These are phyloP conservation scores for Microstroma glucosiphilum DNA, from an alignment of 1,284 basidiomycete genomes.

Conservation along the genomic window DNA sequence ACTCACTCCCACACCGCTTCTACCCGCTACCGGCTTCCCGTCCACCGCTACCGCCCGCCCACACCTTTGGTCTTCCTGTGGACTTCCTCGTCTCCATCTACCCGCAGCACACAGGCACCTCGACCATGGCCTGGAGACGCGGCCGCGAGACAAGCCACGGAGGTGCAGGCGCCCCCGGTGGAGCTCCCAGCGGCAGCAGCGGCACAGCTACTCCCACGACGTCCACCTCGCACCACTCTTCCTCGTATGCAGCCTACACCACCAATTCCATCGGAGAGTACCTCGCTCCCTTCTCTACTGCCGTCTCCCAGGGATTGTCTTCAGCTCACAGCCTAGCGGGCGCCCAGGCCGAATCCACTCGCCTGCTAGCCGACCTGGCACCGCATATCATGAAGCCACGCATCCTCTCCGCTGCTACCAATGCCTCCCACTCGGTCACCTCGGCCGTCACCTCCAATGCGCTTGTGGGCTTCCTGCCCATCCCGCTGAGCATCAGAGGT, in stretches of 20 bases:
- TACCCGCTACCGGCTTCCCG: too few relatives aligned
- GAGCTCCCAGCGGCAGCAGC: too few relatives aligned
- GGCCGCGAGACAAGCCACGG: too few relatives aligned
- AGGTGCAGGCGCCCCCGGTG: too few relatives aligned
- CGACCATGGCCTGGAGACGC: too few relatives aligned
- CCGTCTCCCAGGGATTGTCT: neutral
- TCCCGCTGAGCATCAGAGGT: constrained; percentile 24
- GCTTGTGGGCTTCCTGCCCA: constrained; percentile 29
- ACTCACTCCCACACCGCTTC: too few relatives aligned
- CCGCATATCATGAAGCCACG: constrained; percentile 47
- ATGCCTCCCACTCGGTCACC: constrained; percentile 13
- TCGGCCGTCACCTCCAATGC: constrained; percentile 24
- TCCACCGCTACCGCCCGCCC: too few relatives aligned
- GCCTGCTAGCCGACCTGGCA: constrained; percentile 47
- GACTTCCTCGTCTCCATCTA: too few relatives aligned
- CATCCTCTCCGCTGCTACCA: constrained; percentile 43
- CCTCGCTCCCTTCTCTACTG: constrained; percentile 5
- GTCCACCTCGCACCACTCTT: too few relatives aligned
- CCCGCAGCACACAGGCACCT: too few relatives aligned
- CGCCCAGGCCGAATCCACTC: constrained; percentile 21
- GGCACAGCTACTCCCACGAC: too few relatives aligned
- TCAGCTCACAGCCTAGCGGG: neutral
- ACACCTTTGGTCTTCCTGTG: too few relatives aligned
- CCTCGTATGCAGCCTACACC: neutral
- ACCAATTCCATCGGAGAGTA: neutral